Base-by-base conservation (phyloP, 2,329 filamentous ascomycete species). In the Neoscytalidium dimidiatum region DNA sequence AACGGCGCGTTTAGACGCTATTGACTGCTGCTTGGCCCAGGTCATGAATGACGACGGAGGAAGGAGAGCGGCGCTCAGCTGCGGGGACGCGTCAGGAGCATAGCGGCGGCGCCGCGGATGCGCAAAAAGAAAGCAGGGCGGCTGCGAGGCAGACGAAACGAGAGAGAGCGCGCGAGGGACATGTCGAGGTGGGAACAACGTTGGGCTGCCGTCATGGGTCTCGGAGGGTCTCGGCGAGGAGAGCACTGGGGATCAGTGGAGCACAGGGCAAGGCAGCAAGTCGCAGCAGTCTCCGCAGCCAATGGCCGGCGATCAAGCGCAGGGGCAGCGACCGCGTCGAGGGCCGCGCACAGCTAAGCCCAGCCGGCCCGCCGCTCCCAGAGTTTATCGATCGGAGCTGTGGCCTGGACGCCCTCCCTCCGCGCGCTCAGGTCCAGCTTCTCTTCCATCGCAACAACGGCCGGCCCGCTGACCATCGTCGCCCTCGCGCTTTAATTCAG, bases 311-410 rank as follows among this genome's bases (percentile, higher is more conserved):
- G 26, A 31, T 29, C 23, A 19, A 21, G 31, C 19, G 23, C 21
- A 58, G 17, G 33, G 52, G 33, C 52, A 29, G 35, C 26, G 51
- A 26, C 52, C 21, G 44, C 44, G n/a, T 26, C 8, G 11, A 48
- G 44, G 9, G 19, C 51, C 51, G 33, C 31, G 35, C 26, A 19
- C 35, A n/a, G 53, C 35, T 31, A 29, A 58, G 53, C 53, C 35
- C 23, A 31, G 23, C 35, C 35, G 53, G 53, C 4, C 53, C 35
- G 53, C 35, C 8, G 41, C 43, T 44, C 56, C 56, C 29, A 33
- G 56, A 48, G 26, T 60, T 60, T 60, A 60, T 46, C 56, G 56
- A 60, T 60, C 56, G 56, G 56, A 60, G 41, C 41, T 26, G 41
- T 19, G 53, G 35, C 35, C 53, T 57, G 49, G n/a, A 41, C 38